Conservation (phyloP, 345 rosid genomes). For the Arabidopsis arenosa region DNA sequence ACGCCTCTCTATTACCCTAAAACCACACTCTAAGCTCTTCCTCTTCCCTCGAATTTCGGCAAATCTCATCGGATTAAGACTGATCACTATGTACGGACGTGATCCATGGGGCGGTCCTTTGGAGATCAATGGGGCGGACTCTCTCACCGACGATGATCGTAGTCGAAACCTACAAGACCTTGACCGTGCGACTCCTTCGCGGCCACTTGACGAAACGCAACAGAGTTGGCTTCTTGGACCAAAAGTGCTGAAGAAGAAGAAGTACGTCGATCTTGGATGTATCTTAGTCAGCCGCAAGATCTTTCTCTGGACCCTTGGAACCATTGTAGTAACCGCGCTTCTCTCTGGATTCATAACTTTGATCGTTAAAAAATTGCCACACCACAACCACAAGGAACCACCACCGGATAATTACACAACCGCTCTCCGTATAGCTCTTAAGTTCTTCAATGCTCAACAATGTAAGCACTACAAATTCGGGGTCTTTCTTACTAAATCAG, state of each 20-base stretch:
- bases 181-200: slow-evolving; percentile 68
- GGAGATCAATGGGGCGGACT: slow-evolving; percentile 86
- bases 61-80: slow-evolving; percentile 12
- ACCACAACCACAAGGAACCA: slow-evolving; percentile 53
- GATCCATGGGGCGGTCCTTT: slow-evolving; percentile 97
- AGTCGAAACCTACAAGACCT: slow-evolving; percentile 81
- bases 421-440: slow-evolving; percentile 83
- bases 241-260: slow-evolving; percentile 79
- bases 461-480: slow-evolving; percentile 46
- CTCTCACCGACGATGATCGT: slow-evolving; percentile 85
- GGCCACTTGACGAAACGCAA: slow-evolving; percentile 87
- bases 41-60: background rate
- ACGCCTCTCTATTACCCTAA: background rate
- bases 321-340: slow-evolving; percentile 53
- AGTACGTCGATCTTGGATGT: slow-evolving; percentile 91
- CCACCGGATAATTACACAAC: slow-evolving; percentile 83
- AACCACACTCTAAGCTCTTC: slow-evolving; percentile 20
- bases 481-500: background rate
- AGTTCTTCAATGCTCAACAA: slow-evolving; percentile 90
- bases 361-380: slow-evolving; percentile 75
- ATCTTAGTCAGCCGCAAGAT: slow-evolving; percentile 89
- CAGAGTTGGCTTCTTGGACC: slow-evolving; percentile 97
- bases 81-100: slow-evolving; percentile 77
- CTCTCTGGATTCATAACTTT: slow-evolving; percentile 70
- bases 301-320: slow-evolving; percentile 87